phyloP scores from a whole-genome alignment of 441 rosid genomes.

The Theobroma grandiflorum region DNA sequence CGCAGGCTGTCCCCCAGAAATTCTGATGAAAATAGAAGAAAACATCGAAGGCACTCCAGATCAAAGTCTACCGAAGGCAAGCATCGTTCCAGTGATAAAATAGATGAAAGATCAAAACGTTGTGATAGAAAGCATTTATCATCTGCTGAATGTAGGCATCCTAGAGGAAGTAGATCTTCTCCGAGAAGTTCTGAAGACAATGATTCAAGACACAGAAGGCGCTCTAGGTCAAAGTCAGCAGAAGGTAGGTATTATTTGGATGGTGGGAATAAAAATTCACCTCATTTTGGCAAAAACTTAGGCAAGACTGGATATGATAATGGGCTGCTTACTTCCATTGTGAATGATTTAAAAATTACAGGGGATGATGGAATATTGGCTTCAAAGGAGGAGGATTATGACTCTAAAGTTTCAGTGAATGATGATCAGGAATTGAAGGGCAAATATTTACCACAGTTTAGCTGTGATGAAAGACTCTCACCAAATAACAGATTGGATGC shows the following conservation, averaged over 20 bases:
- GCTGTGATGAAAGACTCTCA: conserved; percentile 31
- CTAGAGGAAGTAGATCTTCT: conserved; percentile 48
- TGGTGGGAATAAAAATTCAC: conserved; percentile 37
- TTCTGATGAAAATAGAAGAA: conserved; percentile 55
- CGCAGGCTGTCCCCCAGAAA: conserved; percentile 62
- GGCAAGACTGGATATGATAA: conserved; percentile 28
- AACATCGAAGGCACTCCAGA: conserved; percentile 57
- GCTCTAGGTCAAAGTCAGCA: conserved; percentile 48
- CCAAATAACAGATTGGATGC: conserved; percentile 29
- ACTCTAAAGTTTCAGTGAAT: conserved; percentile 37
- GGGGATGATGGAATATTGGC: conserved; percentile 25
- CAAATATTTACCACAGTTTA: conserved; percentile 15
- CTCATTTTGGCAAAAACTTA: conserved; percentile 16
- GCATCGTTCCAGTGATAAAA: conserved; percentile 43
- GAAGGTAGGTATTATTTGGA: conserved; percentile 41
- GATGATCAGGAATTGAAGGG: conserved; percentile 35
- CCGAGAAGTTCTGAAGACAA: conserved; percentile 52
- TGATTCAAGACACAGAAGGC: conserved; percentile 48
- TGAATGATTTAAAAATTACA: conserved; percentile 28
- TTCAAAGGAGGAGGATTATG: conserved; percentile 37
- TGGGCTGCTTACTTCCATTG: conserved; percentile 29
- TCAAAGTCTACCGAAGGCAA: conserved; percentile 65
- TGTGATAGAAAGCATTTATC: conserved; percentile 52
- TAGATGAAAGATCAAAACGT: conserved; percentile 58
- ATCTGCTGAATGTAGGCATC: conserved; percentile 54